These are phyloP conservation scores for Citrus unshiu DNA, from an alignment of 345 rosid species.

Conservation along the genomic window DNA sequence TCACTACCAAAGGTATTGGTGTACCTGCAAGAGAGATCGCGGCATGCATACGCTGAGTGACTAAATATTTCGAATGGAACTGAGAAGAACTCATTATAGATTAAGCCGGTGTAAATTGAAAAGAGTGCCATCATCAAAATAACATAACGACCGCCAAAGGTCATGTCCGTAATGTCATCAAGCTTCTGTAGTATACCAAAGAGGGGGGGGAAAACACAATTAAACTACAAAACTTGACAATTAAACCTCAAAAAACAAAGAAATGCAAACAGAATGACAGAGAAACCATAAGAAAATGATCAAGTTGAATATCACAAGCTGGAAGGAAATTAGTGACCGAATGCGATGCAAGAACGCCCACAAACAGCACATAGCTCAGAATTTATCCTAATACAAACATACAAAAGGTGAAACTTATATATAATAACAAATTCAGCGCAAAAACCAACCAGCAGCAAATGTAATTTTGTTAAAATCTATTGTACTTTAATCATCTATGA, in stretches of 20 bases:
- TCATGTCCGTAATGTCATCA: slow-evolving; percentile 94
- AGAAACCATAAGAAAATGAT: neutral
- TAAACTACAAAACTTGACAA: slow-evolving; percentile 2
- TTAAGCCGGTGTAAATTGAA: slow-evolving; percentile 90
- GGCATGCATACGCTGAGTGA: slow-evolving; percentile 88
- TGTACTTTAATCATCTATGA: neutral
- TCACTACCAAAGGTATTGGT: slow-evolving; percentile 4
- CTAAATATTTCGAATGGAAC: slow-evolving; percentile 87
- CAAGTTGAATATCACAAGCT: neutral
- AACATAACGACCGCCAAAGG: slow-evolving; percentile 97
- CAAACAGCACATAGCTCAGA: neutral
- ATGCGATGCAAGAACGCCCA: neutral
- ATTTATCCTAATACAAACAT: neutral
- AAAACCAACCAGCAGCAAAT: neutral
- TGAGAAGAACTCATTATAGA: slow-evolving; percentile 97
- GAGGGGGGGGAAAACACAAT: neutral
- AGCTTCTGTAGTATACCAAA: slow-evolving; percentile 64
- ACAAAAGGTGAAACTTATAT: neutral
- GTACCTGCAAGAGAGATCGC: slow-evolving; percentile 89
- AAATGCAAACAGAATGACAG: neutral
- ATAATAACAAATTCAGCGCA: neutral
- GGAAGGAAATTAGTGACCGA: neutral
- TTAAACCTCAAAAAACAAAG: neutral
- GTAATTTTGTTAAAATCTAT: neutral
- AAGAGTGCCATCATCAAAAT: slow-evolving; percentile 90